Evolutionary conservation across 2,329 filamentous ascomycete genomes (phyloP).

Genomic region (Ophiostoma triangulosporum): DNA sequence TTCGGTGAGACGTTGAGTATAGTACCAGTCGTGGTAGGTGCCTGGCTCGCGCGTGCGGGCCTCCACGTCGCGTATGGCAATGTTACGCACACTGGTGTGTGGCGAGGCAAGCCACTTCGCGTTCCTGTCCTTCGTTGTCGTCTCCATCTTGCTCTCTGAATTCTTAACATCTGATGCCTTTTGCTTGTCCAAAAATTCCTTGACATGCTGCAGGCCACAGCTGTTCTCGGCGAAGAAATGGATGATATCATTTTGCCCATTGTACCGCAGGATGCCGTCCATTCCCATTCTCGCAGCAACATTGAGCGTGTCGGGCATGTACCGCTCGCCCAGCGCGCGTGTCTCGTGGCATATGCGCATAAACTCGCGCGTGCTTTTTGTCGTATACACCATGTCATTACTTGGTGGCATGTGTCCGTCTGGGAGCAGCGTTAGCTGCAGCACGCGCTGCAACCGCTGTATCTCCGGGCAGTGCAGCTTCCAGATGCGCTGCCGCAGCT

Average conservation of each 20-base stretch:
- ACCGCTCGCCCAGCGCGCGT: conserved; percentile 7
- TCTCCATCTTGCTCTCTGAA: neutral
- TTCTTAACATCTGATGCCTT: too few species aligned
- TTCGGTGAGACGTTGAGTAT: neutral
- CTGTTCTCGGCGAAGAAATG: conserved; percentile 3
- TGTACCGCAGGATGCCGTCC: conserved; percentile 8
- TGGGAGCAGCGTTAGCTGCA: neutral
- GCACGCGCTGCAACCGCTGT: conserved; percentile 1
- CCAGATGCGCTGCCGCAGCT: conserved; percentile 14
- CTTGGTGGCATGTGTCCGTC: neutral
- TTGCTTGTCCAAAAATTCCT: too few species aligned
- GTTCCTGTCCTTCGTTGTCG: neutral
- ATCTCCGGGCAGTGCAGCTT: conserved; percentile 9
- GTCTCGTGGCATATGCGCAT: conserved; percentile 12
- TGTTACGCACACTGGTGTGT: conserved; percentile 4
- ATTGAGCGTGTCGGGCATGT: conserved; percentile 12
- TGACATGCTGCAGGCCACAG: neutral
- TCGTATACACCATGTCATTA: neutral
- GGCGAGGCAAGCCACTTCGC: neutral
- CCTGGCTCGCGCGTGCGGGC: conserved; percentile 4
- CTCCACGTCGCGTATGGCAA: conserved; percentile 6
- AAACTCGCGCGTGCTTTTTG: conserved; percentile 1
- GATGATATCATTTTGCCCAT: conserved; percentile 11
- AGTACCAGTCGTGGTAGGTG: neutral
- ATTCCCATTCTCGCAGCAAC: neutral